Percentiles rank a stretch among this genome's conserved stretches.
These are phyloP conservation scores for Podospora anserina DNA, from an alignment of 495 filamentous ascomycete genomes.

Conservation along the genomic window DNA sequence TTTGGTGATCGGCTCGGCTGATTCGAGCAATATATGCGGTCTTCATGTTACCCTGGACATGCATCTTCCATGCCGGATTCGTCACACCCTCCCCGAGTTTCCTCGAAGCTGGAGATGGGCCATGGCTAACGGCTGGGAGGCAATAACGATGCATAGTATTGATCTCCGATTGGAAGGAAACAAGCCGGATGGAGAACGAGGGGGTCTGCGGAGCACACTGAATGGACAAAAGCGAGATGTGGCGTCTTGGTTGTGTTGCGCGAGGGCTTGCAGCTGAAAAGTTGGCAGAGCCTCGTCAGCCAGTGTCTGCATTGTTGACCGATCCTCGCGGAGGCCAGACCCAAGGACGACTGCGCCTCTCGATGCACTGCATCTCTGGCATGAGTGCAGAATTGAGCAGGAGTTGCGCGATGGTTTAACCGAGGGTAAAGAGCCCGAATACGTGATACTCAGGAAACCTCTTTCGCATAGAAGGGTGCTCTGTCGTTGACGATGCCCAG, in stretches of 20 bases:
- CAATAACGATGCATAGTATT: neutral
- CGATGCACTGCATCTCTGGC: neutral
- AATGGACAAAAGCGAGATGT: neutral
- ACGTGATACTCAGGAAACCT: no score
- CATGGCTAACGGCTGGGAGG: neutral
- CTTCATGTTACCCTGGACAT: neutral
- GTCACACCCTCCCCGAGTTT: neutral
- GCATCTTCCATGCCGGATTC: slow-evolving; percentile 11
- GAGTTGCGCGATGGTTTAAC: neutral
- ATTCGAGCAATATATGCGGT: neutral
- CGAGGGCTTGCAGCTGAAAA: neutral
- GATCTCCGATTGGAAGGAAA: slow-evolving; percentile 12
- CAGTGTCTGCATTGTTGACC: neutral
- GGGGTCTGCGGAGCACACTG: neutral
- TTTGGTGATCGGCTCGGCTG: neutral
- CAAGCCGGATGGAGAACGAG: neutral
- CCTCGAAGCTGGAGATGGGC: slow-evolving; percentile 6
- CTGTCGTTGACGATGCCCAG: neutral
- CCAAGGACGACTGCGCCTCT: neutral
- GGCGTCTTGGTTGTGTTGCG: neutral
- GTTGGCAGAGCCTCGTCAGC: neutral
- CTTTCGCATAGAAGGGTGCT: neutral
- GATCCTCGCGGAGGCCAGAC: no score
- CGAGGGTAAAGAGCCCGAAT: neutral
- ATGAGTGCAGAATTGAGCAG: neutral